phyloP scores from a whole-genome alignment of 2,329 filamentous ascomycete species.

The Corynespora cassiicola region DNA sequence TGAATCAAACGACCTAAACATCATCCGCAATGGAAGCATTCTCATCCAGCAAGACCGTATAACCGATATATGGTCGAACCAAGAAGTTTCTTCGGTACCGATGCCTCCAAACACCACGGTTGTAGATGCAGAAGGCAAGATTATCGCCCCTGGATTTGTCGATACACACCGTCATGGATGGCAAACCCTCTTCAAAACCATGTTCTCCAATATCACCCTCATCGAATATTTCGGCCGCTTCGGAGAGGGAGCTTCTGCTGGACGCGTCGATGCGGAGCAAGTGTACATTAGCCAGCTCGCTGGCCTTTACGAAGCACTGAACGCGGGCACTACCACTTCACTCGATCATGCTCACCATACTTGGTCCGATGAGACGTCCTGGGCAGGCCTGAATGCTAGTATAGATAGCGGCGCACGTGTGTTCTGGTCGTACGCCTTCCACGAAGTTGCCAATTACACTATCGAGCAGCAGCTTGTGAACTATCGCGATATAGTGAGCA shows the following conservation, averaged over 20 bases:
- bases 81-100: too few relatives aligned
- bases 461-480: constrained; percentile 14
- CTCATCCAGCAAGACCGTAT: constrained; percentile 1
- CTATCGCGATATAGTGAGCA: constrained; percentile 12
- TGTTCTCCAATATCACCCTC: constrained; percentile 57
- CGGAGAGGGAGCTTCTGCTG: constrained; percentile 8
- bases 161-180: constrained; percentile 59
- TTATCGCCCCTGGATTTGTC: constrained; percentile 63
- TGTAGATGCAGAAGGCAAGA: constrained; percentile 56
- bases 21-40: constrained; percentile 1
- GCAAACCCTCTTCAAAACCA: constrained; percentile 63
- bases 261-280: constrained; percentile 21
- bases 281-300: constrained; percentile 28
- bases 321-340: constrained; percentile 59
- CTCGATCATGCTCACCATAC: constrained; percentile 56
- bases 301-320: constrained; percentile 58
- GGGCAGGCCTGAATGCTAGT: constrained; percentile 55
- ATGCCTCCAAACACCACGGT: constrained; percentile 50
- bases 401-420: constrained; percentile 49
- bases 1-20: not conserved
- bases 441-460: constrained; percentile 32
- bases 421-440: constrained; percentile 56
- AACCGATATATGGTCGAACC: constrained; percentile 1
- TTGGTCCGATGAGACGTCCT: constrained; percentile 51
- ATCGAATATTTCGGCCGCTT: constrained; percentile 9